A percentile compares a stretch with the other conserved stretches of the same genome.
phyloP scores from a whole-genome alignment of 2,329 filamentous ascomycete species.

The Fusarium neocosmosporiellum region DNA sequence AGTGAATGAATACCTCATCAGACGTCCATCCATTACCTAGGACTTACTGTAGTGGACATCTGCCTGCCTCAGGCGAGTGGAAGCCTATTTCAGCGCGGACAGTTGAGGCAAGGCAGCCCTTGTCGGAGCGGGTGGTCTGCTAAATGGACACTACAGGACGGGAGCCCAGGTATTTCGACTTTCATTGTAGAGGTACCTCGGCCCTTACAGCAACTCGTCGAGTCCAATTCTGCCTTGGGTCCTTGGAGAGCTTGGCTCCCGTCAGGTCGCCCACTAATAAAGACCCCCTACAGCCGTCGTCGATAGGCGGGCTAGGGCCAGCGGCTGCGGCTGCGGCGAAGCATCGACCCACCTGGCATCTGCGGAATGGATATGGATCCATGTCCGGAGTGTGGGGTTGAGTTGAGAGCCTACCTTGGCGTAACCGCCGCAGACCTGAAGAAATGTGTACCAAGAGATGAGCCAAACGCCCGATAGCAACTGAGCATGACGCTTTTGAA shows the following conservation, averaged over 20 bases:
- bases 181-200: background rate
- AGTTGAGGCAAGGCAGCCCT: background rate
- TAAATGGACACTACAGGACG: background rate
- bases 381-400: background rate
- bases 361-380: background rate
- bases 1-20: background rate
- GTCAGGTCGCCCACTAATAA: background rate
- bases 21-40: background rate
- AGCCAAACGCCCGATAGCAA: background rate
- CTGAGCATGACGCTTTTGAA: background rate
- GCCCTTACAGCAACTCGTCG: background rate
- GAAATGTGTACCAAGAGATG: background rate
- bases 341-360: background rate
- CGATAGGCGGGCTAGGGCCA: background rate
- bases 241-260: background rate
- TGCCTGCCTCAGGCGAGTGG: background rate
- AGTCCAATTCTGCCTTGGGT: conserved; percentile 2
- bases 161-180: background rate
- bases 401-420: background rate
- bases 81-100: background rate
- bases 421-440: background rate
- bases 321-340: conserved; percentile 27
- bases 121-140: background rate
- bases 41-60: background rate
- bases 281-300: background rate